Evolutionary conservation across 129 eudicot genomes (phyloP), one percentile per base, ranked within the genome.

Genomic region (Solidago caesia): DNA sequence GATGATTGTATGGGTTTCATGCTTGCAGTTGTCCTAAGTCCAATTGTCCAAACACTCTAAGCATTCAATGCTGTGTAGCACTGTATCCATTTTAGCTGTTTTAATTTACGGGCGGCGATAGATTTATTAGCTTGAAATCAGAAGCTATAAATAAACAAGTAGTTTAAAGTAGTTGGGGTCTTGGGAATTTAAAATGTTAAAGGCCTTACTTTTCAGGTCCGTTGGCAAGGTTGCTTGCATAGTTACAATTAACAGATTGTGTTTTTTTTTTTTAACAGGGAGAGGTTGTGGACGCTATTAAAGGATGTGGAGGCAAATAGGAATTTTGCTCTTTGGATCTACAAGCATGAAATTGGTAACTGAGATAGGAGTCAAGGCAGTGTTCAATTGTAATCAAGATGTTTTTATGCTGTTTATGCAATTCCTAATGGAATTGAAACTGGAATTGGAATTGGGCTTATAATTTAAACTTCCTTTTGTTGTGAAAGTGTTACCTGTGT

Each of bases 331-430:
- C 14, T 41, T 29, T 53, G 67, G 26, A 29, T 74, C 71, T 63
- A 49, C 46, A 48, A 67, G 76, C 72, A 46, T 48, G 52, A 42
- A 7, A 27, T n/a, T 79, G 75, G 47, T 59, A 67, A 43, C 56
- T 62, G n/a, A 46, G 44, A 72, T 5, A 64, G 67, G 78, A 81
- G 74, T 65, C 11, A 7, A 67, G 52, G 77, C 67, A 44, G 42
- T 64, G 65, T 64, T 55, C 7, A 47, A 64, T 58, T 77, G 75
- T 59, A 82, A 67, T 80, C 75, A 51, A 71, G 60, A 67, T 68
- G 55, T 57, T 68, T 63, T 79, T 79, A 67, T 77, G 72, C 67
- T n/a, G 66, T 70, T 25, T 75, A 42, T 53, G 52, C 43, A 15
- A 26, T 62, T 71, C 27, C 44, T 44, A 25, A 57, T 76, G 63